Conservation (phyloP, 179 eudicot species). For the Spinacia oleracea region DNA sequence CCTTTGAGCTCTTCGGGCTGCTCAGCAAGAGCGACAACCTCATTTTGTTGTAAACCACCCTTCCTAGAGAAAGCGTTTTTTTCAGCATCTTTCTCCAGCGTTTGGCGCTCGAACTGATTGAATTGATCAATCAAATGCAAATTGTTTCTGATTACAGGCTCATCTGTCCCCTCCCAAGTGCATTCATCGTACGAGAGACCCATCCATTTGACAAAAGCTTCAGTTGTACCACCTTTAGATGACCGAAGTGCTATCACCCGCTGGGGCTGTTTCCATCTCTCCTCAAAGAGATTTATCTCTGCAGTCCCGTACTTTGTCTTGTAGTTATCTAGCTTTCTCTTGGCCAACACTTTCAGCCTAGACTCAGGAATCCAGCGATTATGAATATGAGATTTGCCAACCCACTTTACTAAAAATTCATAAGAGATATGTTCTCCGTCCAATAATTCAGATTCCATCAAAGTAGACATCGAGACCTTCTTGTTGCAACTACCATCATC, state of each 20-base stretch:
- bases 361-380: constrained; percentile 88
- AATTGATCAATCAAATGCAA: constrained; percentile 62
- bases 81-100: constrained; percentile 59
- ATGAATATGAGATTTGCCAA: constrained; percentile 86
- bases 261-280: constrained; percentile 86
- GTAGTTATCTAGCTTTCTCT: constrained; percentile 91
- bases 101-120: constrained; percentile 55
- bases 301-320: constrained; percentile 84
- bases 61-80: constrained; percentile 35
- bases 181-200: constrained; percentile 95
- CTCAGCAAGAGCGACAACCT: constrained; percentile 65
- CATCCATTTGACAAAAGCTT: constrained; percentile 85
- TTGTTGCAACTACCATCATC: constrained; percentile 26
- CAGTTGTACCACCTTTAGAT: constrained; percentile 50
- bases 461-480: constrained; percentile 23
- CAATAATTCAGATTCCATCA: constrained; percentile 30
- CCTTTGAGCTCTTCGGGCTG: constrained; percentile 89
- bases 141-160: constrained; percentile 53
- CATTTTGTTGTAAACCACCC: constrained; percentile 43
- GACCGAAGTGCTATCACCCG: constrained; percentile 67
- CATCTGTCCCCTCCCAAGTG: constrained; percentile 92
- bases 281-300: constrained; percentile 69
- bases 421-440: constrained; percentile 36
- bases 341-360: constrained; percentile 74
- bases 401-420: constrained; percentile 95